Evolutionary conservation across 108 stramenopile species (phyloP), one percentile per base, ranked within the genome.

Genomic region (Discostella stelligeroides): DNA sequence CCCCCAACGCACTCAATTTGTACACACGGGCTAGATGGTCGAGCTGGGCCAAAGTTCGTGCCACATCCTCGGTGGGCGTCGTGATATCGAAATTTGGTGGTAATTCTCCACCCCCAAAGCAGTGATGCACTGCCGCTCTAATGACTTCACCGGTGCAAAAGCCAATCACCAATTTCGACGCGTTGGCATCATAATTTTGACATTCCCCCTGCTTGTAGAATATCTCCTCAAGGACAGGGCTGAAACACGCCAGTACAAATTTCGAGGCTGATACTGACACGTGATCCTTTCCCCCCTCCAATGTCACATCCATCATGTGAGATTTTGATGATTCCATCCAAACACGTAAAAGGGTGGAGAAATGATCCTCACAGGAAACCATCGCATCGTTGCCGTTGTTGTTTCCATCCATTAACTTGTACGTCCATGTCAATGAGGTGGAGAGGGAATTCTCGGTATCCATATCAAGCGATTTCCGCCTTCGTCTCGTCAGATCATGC

Each of bases 61-160:
- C 77, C 13, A 80, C 72, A 34, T 61, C 46, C 45, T 83, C 85
- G 55, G 48, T 68, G 11, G 76, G 75, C 21, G 63, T 63, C 14
- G 55, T 68, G 21, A 79, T 66, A 73, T 82, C 60, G 57, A 82
- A 75, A 46, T 69, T 54, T 39, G 64, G 37, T 38, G 86, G 72
- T 46, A 84, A 60, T 40, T 84, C 81, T 18, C 83, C 80, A 27
- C n/a, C n/a, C n/a, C n/a, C 55, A 30, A 72, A 79, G 53, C 82
- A 85, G 55, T 68, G 75, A 55, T 87, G 70, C 24, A 87, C 84
- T 18, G 85, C 74, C 0, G 82, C 86, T 41, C 70, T 58, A 23
- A 85, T 57, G 12, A 81, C 67, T 0, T 66, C 38, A 81, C 57
- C 58, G 41, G 47, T 79, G 40, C 66, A 85, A 60, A 29, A 79